These are phyloP conservation scores for Roridomyces roridus DNA, from an alignment of 768 basidiomycete genomes.

Conservation along the genomic window DNA sequence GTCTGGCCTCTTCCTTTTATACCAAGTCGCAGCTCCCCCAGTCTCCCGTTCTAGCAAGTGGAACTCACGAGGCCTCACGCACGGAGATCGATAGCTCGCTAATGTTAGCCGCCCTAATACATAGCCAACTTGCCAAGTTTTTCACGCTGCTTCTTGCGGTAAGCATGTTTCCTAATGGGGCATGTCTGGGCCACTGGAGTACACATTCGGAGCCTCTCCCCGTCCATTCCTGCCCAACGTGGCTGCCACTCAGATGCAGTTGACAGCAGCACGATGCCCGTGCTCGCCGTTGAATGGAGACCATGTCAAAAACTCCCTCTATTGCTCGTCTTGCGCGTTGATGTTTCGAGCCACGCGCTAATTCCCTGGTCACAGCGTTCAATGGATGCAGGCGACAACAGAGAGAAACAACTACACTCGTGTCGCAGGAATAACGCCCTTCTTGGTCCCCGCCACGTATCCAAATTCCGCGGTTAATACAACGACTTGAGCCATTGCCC, in stretches of 20 bases:
- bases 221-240: too few relatives aligned
- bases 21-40: neutral
- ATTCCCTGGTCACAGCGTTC: constrained; percentile 65
- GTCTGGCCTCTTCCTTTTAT: neutral
- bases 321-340: constrained; percentile 47
- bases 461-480: too few relatives aligned
- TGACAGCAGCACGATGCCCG: too few relatives aligned
- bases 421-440: constrained; percentile 96
- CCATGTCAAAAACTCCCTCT: neutral
- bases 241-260: too few relatives aligned
- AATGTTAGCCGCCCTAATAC: too few relatives aligned
- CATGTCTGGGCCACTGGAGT: neutral
- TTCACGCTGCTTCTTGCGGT: neutral
- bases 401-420: constrained; percentile 59
- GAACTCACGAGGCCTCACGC: constrained; percentile 3
- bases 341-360: constrained; percentile 99
- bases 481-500: too few relatives aligned
- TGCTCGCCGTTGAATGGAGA: neutral
- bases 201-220: too few relatives aligned
- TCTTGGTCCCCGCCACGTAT: constrained; percentile 94
- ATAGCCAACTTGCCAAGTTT: too few relatives aligned
- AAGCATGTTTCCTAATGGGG: neutral
- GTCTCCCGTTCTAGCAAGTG: neutral
- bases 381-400: constrained; percentile 19
- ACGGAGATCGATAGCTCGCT: neutral